Evolutionary conservation across 2,329 filamentous ascomycete genomes (phyloP).

Genomic region (Ophiostoma australiae): DNA sequence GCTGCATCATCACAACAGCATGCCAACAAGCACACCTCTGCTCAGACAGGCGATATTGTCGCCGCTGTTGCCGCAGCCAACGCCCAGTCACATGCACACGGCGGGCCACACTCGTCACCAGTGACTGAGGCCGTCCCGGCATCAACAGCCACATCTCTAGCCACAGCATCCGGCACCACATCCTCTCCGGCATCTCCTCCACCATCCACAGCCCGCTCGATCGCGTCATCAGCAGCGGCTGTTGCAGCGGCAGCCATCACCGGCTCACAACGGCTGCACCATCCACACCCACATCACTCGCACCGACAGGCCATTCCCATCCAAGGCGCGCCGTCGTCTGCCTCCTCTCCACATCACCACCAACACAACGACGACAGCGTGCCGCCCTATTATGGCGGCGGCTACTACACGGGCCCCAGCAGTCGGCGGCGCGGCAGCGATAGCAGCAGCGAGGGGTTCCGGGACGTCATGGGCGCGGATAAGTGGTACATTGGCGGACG

Average conservation of each 20-base stretch:
- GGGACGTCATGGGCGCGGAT: constrained; percentile 65
- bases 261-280: constrained; percentile 25
- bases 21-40: constrained; percentile 38
- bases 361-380: neutral
- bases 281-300: constrained; percentile 22
- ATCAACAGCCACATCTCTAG: constrained; percentile 29
- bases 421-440: constrained; percentile 59
- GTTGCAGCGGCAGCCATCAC: constrained; percentile 27
- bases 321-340: neutral
- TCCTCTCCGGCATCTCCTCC: constrained; percentile 15
- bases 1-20: constrained; percentile 30
- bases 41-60: constrained; percentile 28
- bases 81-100: neutral
- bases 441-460: constrained; percentile 69
- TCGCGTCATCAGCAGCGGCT: constrained; percentile 24
- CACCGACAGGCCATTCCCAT: constrained; percentile 14
- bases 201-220: constrained; percentile 23
- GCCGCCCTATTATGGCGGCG: constrained; percentile 2
- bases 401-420: constrained; percentile 16
- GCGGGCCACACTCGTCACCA: neutral
- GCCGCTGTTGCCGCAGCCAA: constrained; percentile 22
- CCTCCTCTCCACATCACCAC: constrained; percentile 17
- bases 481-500: constrained; percentile 79
- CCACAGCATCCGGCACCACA: constrained; percentile 22
- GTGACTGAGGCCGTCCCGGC: constrained; percentile 26